Evolutionary conservation across 352 stramenopile species (phyloP), one percentile per base, ranked within the genome.

Genomic region (Pythium chondricola): DNA sequence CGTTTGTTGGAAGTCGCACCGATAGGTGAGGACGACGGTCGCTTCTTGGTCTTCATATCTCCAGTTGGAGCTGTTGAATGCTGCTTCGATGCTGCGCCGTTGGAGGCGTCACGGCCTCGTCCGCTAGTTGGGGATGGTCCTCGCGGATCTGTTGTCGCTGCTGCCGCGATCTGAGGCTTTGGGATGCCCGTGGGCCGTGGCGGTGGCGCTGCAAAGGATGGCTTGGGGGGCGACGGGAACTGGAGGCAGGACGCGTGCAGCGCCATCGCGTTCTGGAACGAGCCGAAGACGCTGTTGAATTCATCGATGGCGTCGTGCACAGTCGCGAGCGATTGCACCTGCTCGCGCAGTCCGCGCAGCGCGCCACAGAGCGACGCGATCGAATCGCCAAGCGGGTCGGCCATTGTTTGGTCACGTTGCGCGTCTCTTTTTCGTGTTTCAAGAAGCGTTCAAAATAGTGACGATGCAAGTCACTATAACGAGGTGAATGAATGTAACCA

Each of bases 201-300:
- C 18, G 48, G 29, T 17, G 58, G 41, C 32, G 48, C 29, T 21
- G 30, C 24, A 25, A 22, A 20, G 26, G 24, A 20, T 3, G 52
- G 38, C 21, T 57, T 46, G 29, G 46, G 43, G 36, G 56, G 51
- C 36, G 62, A 53, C 3, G 75, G 79, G 60, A 85, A 88, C 55
- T 59, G 56, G 22, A 90, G 63, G 60, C 79, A 90, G 27, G 75
- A 88, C 45, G 71, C 76, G 39, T 93, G 79, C 48, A 93, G 65
- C 45, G 64, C 67, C 64, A 91, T 89, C 42, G 74, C 78, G 37
- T 69, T 72, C 58, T 88, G 77, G 52, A 93, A 88, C 16, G 65
- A 48, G 25, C 83, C 83, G 25, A 93, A 93, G 13, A 69, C 68
- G 33, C 31, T 44, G 59, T 91, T 92, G 51, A 92, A 92, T 45